phyloP scores from a whole-genome alignment of 176 grass and related monocot species.

The Cocos nucifera region DNA sequence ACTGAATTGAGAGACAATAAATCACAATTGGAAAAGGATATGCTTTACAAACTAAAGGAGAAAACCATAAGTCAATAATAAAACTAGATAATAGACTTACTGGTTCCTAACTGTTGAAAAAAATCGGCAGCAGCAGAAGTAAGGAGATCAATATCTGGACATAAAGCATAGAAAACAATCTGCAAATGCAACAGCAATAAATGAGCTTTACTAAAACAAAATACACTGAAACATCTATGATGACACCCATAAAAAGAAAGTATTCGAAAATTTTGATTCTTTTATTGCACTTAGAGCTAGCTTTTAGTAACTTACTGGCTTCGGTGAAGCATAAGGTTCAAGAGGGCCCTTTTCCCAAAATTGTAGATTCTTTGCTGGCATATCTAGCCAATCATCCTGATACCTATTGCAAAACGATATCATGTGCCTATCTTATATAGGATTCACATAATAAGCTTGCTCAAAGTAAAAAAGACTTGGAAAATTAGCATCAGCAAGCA shows the following conservation, averaged over 20 bases:
- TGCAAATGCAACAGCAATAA: conserved; percentile 20
- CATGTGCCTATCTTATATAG: neutral
- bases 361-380: conserved; percentile 60
- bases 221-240: too few species aligned
- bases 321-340: conserved; percentile 89
- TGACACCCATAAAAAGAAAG: too few species aligned
- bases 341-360: conserved; percentile 95
- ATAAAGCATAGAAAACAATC: conserved; percentile 84
- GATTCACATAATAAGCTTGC: conserved; percentile 1
- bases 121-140: conserved; percentile 69
- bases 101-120: conserved; percentile 79
- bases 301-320: conserved; percentile 49
- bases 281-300: too few species aligned
- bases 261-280: too few species aligned
- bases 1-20: too few species aligned
- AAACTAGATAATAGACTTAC: conserved; percentile 36
- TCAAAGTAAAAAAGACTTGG: conserved; percentile 15
- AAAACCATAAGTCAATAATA: neutral
- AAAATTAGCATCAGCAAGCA: conserved; percentile 10
- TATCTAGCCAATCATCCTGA: conserved; percentile 98
- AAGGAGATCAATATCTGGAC: conserved; percentile 88
- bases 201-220: too few species aligned
- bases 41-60: too few species aligned
- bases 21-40: too few species aligned
- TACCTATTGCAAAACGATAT: conserved; percentile 44